A percentile compares a stretch with the other conserved stretches of the same genome.
Evolutionary conservation across 169 alveolate genomes (phyloP).

Genomic region (Plasmodium vinckei): DNA sequence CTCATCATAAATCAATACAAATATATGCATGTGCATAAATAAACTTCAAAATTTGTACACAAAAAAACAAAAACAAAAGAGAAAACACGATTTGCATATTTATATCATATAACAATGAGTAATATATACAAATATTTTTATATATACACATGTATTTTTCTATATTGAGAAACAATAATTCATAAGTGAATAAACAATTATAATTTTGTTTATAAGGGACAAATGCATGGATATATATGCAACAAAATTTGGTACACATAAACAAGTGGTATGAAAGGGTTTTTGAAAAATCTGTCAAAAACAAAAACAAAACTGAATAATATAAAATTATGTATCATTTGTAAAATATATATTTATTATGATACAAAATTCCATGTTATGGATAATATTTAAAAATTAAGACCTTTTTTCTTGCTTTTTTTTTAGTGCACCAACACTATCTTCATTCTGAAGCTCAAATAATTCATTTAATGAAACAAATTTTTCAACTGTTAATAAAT

Average conservation of each 20-base stretch:
- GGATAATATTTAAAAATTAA: neutral
- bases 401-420: slow-evolving; percentile 3
- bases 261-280: neutral
- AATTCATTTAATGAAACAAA: slow-evolving; percentile 74
- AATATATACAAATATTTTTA: neutral
- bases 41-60: neutral
- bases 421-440: slow-evolving; percentile 30
- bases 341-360: neutral
- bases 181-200: slow-evolving; percentile 19
- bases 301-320: slow-evolving; percentile 2
- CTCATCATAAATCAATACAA: slow-evolving; percentile 5
- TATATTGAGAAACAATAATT: slow-evolving; percentile 15
- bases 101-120: neutral
- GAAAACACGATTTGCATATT: neutral
- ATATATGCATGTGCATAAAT: slow-evolving; percentile 1
- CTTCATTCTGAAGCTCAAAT: slow-evolving; percentile 64
- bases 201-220: slow-evolving; percentile 1
- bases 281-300: slow-evolving; percentile 1
- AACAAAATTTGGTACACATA: neutral
- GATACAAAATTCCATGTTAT: neutral
- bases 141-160: neutral
- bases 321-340: neutral
- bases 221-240: neutral
- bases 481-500: slow-evolving; percentile 70
- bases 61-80: neutral